Evolutionary conservation across 2,329 filamentous ascomycete species (phyloP), one percentile per base, ranked within the genome.

Genomic region (Septoria linicola): DNA sequence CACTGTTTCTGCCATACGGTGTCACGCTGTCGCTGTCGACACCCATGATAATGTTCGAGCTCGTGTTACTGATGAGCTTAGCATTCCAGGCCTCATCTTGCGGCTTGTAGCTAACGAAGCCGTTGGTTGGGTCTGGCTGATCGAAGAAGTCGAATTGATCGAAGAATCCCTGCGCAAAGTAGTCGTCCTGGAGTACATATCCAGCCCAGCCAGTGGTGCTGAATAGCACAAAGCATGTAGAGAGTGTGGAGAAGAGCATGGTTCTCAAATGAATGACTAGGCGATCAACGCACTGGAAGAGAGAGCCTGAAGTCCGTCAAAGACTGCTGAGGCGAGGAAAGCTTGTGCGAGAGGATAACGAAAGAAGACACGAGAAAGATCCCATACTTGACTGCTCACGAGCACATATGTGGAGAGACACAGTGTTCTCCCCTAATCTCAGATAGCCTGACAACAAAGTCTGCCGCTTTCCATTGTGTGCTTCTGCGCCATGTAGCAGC

Each of bases 21-120:
- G 61, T 75, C 1, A 75, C 74, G 44, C 67, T 67, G 11, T 39
- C 62, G 51, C 56, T 61, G 39, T 73, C 70, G 4, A 68, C 67
- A 13, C 65, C 61, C 53, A 72, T 67, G 44, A 66, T 62, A 40
- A 64, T 53, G 8, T 60, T 59, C 8, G 36, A 51, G 16, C 50
- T 51, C 14, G 57, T 48, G 19, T 45, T 61, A 25, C 52, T 54
- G 55, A 68, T 62, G 32, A 67, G 53, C 7, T 54, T 51, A 16
- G 49, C 51, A 19, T 37, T 46, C 14, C 44, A 25, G 49, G 88
- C 87, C 1, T 77, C 79, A n/a, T 66, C 51, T 43, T 77, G 74
- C 58, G 80, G 73, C 47, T 83, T 77, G 63, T 90, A 93, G 54
- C 80, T 71, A 60, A 93, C 88, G 62, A 83, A 89, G 25, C 88